Conservation (phyloP, 352 stramenopile species). For the Saprolegnia diclina region DNA sequence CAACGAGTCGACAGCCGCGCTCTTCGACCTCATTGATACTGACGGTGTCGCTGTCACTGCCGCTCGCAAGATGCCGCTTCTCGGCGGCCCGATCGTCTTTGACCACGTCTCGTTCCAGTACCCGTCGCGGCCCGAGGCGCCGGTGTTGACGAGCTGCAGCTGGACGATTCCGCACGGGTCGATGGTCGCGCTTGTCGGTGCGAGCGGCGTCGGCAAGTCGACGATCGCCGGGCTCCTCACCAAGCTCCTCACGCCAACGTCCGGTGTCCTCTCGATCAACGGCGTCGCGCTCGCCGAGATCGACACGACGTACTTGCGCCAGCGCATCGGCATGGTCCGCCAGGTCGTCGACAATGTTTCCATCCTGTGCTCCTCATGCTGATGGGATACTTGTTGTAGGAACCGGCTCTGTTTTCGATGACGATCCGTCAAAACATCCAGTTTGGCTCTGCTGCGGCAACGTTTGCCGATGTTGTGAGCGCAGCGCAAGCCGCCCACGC, state of each 20-base stretch:
- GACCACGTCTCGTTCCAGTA: conserved; percentile 81
- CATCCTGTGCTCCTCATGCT: conserved; percentile 3
- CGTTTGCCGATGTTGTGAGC: conserved; percentile 50
- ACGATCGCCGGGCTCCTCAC: conserved; percentile 76
- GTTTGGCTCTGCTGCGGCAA: conserved; percentile 52
- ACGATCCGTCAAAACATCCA: conserved; percentile 84
- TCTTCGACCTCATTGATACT: conserved; percentile 59
- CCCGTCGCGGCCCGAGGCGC: conserved; percentile 58
- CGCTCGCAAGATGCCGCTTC: conserved; percentile 43
- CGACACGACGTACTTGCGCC: conserved; percentile 64
- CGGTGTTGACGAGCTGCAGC: conserved; percentile 58
- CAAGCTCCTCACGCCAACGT: conserved; percentile 63
- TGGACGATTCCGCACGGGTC: conserved; percentile 73
- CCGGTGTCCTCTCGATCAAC: conserved; percentile 56
- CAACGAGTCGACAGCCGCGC: conserved; percentile 59
- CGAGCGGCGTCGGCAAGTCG: conserved; percentile 78
- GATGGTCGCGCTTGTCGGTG: conserved; percentile 79
- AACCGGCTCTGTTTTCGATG: conserved; percentile 74
- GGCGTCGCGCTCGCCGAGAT: conserved; percentile 63
- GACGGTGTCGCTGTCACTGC: conserved; percentile 18
- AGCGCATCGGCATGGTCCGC: conserved; percentile 85
- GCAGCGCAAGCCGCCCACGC: conserved; percentile 66
- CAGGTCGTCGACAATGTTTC: conserved; percentile 31
- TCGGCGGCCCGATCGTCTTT: conserved; percentile 69
- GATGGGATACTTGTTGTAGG: conserved; percentile 26